A percentile compares a stretch with the other conserved stretches of the same genome.
Evolutionary conservation across 441 rosid species (phyloP).

Genomic region (Hypseocharis bilobata): DNA sequence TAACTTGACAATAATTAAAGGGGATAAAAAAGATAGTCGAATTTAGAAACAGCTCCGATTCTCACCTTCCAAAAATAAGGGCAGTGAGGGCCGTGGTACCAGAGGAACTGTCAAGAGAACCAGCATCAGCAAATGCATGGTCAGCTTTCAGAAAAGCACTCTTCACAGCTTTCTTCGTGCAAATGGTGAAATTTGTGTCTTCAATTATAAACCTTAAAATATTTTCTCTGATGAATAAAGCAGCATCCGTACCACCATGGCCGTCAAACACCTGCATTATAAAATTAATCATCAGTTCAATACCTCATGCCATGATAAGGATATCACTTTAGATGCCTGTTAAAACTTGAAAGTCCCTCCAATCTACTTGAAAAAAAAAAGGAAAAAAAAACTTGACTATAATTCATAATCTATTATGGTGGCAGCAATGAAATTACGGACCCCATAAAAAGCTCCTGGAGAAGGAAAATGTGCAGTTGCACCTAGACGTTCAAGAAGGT

Average conservation of each 20-base stretch:
- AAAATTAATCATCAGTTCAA: conserved; percentile 14
- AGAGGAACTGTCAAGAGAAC: conserved; percentile 39
- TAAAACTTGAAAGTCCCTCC: background rate
- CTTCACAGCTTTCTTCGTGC: conserved; percentile 32
- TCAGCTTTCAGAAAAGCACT: conserved; percentile 47
- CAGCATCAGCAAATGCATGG: conserved; percentile 42
- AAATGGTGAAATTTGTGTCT: conserved; percentile 44
- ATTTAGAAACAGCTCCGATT: background rate
- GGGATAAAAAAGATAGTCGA: background rate
- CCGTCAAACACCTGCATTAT: conserved; percentile 34
- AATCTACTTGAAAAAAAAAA: too few species aligned
- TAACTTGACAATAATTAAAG: background rate
- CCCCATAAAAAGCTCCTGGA: conserved; percentile 57
- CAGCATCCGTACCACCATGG: conserved; percentile 71
- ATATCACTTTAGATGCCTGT: background rate
- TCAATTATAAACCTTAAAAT: conserved; percentile 43
- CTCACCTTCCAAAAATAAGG: conserved; percentile 49
- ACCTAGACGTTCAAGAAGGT: conserved; percentile 40
- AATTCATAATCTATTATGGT: background rate
- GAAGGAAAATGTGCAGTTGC: conserved; percentile 30
- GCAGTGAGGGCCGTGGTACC: conserved; percentile 53
- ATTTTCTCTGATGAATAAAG: conserved; percentile 36
- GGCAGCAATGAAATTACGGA: conserved; percentile 11
- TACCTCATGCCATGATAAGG: background rate
- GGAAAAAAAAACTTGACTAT: background rate